Conservation (phyloP, 2,329 filamentous ascomycete genomes). For the Pleoardoris graminearum region DNA sequence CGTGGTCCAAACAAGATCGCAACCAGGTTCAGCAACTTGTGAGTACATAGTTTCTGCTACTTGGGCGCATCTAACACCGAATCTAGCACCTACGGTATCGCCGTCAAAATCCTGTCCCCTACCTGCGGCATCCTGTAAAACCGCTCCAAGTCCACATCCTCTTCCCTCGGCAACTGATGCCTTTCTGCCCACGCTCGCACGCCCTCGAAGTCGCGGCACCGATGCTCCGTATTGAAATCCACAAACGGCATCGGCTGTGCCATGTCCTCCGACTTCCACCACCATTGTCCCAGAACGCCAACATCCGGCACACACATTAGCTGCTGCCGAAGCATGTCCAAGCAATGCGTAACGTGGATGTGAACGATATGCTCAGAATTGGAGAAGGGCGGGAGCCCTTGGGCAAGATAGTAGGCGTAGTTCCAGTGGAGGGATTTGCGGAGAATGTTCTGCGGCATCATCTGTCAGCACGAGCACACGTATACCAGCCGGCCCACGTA, state of each 20-base stretch:
- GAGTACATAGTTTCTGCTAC: background rate
- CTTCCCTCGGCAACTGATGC: conserved; percentile 53
- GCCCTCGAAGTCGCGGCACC: conserved; percentile 61
- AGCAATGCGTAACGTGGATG: conserved; percentile 62
- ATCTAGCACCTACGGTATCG: conserved; percentile 29
- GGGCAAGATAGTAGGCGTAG: conserved; percentile 59
- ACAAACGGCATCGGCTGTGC: conserved; percentile 58
- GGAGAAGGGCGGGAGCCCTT: conserved; percentile 57
- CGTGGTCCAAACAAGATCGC: no score
- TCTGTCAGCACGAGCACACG: conserved; percentile 16
- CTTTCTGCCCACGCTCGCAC: conserved; percentile 58
- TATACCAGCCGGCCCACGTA: conserved; percentile 23
- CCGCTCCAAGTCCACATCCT: conserved; percentile 45
- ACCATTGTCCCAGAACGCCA: conserved; percentile 64
- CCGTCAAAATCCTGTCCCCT: conserved; percentile 33
- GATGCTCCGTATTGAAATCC: conserved; percentile 65
- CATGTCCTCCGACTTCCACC: conserved; percentile 52
- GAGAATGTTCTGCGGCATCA: conserved; percentile 61
- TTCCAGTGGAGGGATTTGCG: conserved; percentile 64
- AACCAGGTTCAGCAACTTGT: no score
- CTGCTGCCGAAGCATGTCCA: conserved; percentile 64
- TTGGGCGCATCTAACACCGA: background rate
- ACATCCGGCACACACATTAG: conserved; percentile 66
- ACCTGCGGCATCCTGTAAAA: conserved; percentile 49
- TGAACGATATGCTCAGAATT: conserved; percentile 60